A percentile compares a stretch with the other conserved stretches of the same genome.
Conservation (phyloP, 2,329 filamentous ascomycete genomes). For the Clonostachys rhizophaga region DNA sequence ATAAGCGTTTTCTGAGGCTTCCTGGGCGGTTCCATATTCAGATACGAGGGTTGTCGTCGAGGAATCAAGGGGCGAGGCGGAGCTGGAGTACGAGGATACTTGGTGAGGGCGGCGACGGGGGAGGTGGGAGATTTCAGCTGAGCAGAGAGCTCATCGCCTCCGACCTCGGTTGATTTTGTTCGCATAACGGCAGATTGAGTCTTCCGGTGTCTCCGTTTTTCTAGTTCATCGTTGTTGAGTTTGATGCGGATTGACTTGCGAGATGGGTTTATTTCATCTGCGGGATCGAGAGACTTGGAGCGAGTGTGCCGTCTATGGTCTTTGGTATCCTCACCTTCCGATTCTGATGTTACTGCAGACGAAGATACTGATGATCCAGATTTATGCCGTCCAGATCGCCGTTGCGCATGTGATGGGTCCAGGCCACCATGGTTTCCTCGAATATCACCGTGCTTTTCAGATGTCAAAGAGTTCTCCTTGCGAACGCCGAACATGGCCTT, state of each 20-base stretch:
- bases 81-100: conserved; percentile 84
- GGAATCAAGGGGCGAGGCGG: conserved; percentile 89
- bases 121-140: conserved; percentile 93
- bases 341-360: conserved; percentile 66
- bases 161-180: conserved; percentile 32
- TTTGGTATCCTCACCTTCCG: conserved; percentile 52
- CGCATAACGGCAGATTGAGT: conserved; percentile 42
- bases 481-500: conserved; percentile 55
- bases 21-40: conserved; percentile 51
- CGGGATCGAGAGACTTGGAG: conserved; percentile 54
- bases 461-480: conserved; percentile 14
- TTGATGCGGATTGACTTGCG: conserved; percentile 88
- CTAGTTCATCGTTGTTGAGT: conserved; percentile 69
- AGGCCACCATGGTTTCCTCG: conserved; percentile 19
- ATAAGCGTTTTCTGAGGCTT: conserved; percentile 87
- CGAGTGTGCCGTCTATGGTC: conserved; percentile 45
- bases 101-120: conserved; percentile 71
- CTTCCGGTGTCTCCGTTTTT: conserved; percentile 68
- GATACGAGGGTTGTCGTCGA: conserved; percentile 82
- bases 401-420: conserved; percentile 4
- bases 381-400: conserved; percentile 7
- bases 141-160: conserved; percentile 55
- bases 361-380: conserved; percentile 39
- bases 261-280: conserved; percentile 60
- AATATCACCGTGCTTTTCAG: not conserved